Evolutionary conservation across 768 basidiomycete genomes (phyloP).

Genomic region (Mycena vitilis): DNA sequence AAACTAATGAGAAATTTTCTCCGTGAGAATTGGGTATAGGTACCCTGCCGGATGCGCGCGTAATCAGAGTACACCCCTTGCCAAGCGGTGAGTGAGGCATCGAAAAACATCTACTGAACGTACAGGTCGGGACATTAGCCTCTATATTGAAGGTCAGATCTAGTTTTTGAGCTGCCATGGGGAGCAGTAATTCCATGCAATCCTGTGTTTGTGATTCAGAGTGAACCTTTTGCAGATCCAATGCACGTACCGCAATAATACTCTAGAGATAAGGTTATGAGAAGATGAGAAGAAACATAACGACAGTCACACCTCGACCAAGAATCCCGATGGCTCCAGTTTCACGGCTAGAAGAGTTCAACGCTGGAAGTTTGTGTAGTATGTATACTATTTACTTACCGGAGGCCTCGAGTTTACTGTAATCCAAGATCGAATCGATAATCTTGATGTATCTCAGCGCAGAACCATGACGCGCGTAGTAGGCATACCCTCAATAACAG

Average conservation of each 20-base stretch:
- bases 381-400: constrained; percentile 52
- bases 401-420: constrained; percentile 83
- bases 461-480: not conserved
- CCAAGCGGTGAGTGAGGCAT: constrained; percentile 8
- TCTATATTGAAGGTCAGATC: constrained; percentile 81
- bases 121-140: constrained; percentile 73
- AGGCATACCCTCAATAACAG: constrained; percentile 69
- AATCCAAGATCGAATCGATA: constrained; percentile 83
- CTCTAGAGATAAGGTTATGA: constrained; percentile 50
- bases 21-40: not conserved
- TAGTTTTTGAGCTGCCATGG: constrained; percentile 80
- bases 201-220: constrained; percentile 54
- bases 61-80: constrained; percentile 80
- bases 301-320: constrained; percentile 63
- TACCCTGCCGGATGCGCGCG: constrained; percentile 79
- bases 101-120: constrained; percentile 31
- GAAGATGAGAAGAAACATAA: not conserved
- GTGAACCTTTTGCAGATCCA: not conserved
- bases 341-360: constrained; percentile 64
- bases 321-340: constrained; percentile 72
- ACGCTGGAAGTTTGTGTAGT: constrained; percentile 7
- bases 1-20: constrained; percentile 18
- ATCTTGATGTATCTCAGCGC: constrained; percentile 56
- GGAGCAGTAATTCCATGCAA: constrained; percentile 80
- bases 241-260: constrained; percentile 67